Base-by-base conservation (phyloP, 2,329 filamentous ascomycete genomes). In the Didymella keratinophila region DNA sequence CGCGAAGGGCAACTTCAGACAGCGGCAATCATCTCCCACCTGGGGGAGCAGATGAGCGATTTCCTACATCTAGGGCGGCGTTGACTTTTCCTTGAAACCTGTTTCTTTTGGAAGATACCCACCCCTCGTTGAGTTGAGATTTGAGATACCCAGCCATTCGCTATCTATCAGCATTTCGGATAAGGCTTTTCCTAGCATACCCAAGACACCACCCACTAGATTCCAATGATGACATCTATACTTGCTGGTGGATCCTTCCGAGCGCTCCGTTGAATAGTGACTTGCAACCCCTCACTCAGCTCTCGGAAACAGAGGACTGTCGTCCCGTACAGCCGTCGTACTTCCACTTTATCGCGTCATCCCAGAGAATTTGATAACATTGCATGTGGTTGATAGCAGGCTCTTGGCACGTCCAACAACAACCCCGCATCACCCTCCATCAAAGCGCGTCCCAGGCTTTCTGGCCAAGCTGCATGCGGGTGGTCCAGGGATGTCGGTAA, bases 1-100 rank as follows among this genome's bases (percentile, higher is more conserved):
- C 51, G 71, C 70, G 57, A 77, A 76, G 61, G 74, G 74, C 52
- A 77, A 76, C 63, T 77, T 77, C 57, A 68, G 74, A 55, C 73
- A 76, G 66, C 68, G 73, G 18, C 68, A 75, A 48, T 71, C 71
- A 53, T 74, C 71, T 18, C 74, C 74, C 23, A 75, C 74, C 21
- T 76, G 73, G 73, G 74, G 74, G n/a, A 74, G 71, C 66, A 67
- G 73, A 67, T 76, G 50, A 54, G 41, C 42, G 10, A 36, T 42
- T 58, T 50, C 50, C 45, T 54, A 50, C n/a, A 25, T 42, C 46
- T 47, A 51, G 39, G 42, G 60, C 32, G 48, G 60, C 51, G 56
- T 64, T 67, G 44, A 39, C 28, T 56, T 61, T 62, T 47, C 39
- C 36, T 57, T 52, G 49, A 46, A 53, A 60, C 46, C 14, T 51